Conservation (phyloP, 1,284 basidiomycete species). For the Coniferiporia weirii region DNA sequence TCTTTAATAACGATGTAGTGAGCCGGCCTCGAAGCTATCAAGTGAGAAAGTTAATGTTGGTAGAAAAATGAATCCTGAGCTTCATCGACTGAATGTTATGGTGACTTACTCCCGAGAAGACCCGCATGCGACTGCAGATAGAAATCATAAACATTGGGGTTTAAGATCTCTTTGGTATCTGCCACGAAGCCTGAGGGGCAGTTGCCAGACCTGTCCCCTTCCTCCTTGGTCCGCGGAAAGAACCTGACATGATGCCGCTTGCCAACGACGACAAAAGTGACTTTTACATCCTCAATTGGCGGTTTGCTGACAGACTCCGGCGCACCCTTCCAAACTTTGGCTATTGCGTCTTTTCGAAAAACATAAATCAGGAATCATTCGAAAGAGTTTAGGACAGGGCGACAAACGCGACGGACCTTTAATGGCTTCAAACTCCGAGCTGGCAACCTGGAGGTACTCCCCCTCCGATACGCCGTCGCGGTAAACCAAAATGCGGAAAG, state of each 20-base stretch:
- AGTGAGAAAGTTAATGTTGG: not conserved
- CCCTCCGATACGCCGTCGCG: slow-evolving; percentile 40
- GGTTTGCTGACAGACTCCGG: not conserved
- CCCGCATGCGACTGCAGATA: slow-evolving; percentile 35
- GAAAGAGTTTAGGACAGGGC: not conserved
- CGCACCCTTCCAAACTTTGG: not conserved
- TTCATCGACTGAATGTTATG: not conserved
- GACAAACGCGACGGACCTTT: slow-evolving; percentile 22
- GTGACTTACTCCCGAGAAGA: slow-evolving; percentile 32
- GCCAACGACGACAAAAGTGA: slow-evolving; percentile 35
- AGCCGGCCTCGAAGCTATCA: slow-evolving; percentile 22
- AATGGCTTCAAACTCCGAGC: slow-evolving; percentile 27
- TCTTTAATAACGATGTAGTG: slow-evolving; percentile 32
- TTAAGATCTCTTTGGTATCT: slow-evolving; percentile 23
- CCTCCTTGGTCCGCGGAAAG: slow-evolving; percentile 27
- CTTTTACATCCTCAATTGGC: not conserved
- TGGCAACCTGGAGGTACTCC: slow-evolving; percentile 29
- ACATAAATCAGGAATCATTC: not conserved
- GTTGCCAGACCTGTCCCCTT: slow-evolving; percentile 29
- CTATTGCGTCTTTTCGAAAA: slow-evolving; percentile 10
- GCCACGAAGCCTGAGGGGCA: slow-evolving; percentile 30
- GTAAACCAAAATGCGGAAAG: slow-evolving; percentile 28
- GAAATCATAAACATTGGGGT: slow-evolving; percentile 28
- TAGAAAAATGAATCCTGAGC: not conserved
- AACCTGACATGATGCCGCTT: slow-evolving; percentile 38